Evolutionary conservation across 805 yeast genomes (phyloP).

Genomic region (Cyberlindnera subsufficiens): DNA sequence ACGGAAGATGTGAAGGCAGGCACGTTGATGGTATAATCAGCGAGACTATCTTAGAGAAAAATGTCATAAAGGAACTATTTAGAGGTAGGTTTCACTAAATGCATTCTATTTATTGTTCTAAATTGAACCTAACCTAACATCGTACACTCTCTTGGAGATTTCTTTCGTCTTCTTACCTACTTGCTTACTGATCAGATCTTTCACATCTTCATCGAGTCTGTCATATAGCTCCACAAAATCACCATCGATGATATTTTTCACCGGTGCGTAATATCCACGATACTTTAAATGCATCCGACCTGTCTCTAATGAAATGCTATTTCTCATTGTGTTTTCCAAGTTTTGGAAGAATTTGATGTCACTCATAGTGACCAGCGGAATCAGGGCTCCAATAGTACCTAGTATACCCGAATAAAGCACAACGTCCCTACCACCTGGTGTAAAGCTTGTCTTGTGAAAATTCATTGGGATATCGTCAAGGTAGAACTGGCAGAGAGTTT

Average conservation of each 20-base stretch:
- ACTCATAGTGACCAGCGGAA: conserved; percentile 57
- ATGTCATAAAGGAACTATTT: conserved; percentile 49
- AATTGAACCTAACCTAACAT: conserved; percentile 34
- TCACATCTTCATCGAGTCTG: conserved; percentile 3
- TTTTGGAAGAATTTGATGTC: conserved; percentile 56
- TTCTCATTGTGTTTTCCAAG: conserved; percentile 43
- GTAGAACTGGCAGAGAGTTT: conserved; percentile 49
- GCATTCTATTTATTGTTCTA: conserved; percentile 1
- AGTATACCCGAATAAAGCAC: conserved; percentile 70
- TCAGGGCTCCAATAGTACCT: conserved; percentile 72
- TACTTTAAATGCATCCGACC: conserved; percentile 65
- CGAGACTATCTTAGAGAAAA: conserved; percentile 43
- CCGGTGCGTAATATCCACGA: conserved; percentile 80
- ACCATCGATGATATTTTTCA: conserved; percentile 76
- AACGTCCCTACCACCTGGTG: conserved; percentile 59
- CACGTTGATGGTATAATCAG: conserved; percentile 61
- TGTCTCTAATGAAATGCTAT: conserved; percentile 24
- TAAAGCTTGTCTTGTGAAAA: conserved; percentile 47
- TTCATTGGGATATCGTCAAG: conserved; percentile 67
- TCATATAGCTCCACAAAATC: conserved; percentile 61
- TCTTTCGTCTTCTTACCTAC: conserved; percentile 44
- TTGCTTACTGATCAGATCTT: conserved; percentile 23
- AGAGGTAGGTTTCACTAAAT: conserved; percentile 34
- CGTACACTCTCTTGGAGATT: conserved; percentile 45
- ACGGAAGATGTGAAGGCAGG: conserved; percentile 65